Evolutionary conservation across 768 basidiomycete genomes (phyloP), one percentile per base, ranked within the genome.

Genomic region (Lanmaoa pseudosensibilis): DNA sequence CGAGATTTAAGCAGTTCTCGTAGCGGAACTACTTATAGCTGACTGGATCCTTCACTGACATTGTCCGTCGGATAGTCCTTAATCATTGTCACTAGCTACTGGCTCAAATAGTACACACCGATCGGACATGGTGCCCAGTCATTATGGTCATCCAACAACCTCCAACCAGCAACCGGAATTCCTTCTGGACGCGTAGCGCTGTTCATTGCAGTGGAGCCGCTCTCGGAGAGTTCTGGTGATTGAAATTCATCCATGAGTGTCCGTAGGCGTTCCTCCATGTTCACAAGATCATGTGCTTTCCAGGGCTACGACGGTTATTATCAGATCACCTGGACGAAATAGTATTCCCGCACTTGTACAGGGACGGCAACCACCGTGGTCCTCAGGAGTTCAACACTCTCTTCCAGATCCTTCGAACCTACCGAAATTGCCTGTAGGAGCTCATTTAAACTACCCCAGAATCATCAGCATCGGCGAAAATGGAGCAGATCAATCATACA

Each of bases 71-170:
- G 27, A 1, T 30, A 7, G 27, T 30, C 27, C 27, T 7, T 7
- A 45, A 46, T 38, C 10, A 12, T 56, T 49, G 32, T 25, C 41
- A 58, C 34, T 50, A 50, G 5, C 27, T 27, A 27, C 23, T 15
- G 45, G 27, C 43, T 56, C 33, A 15, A 32, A 54, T 46, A 61
- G 56, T 75, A 80, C 48, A 88, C 76, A 10, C 90, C 90, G 44
- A 92, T 85, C 6, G 90, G 88, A 64, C 82, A 85, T 3, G 84
- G 78, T 58, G 73, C 77, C 90, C 90, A 90, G 37, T 70, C 69
- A 16, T 72, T 73, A 18, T 60, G 70, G 21, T 67, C 67, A 30
- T 77, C 72, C 13, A 85, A 71, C 40, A 76, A 52, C 48, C 74
- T 75, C 88, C 90, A 91, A 21, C 87, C 89, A 34, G 27, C 8